Base-by-base conservation (phyloP, 2,329 filamentous ascomycete genomes). In the Amphichorda felina region DNA sequence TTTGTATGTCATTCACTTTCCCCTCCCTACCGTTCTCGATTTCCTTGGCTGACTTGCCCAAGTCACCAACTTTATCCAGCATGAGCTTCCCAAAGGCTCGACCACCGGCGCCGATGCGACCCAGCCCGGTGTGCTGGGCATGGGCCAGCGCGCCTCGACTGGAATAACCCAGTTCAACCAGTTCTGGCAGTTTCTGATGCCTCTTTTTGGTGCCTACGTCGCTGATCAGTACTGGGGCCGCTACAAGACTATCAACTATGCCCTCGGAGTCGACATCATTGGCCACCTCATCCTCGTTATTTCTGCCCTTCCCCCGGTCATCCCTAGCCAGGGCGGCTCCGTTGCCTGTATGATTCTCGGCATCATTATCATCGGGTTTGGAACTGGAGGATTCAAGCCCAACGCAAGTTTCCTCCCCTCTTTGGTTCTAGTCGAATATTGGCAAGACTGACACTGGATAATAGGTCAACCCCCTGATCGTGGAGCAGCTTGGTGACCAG, bases 301-400 rank as follows among this genome's bases (percentile, higher is more conserved):
- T 13, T 76, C 77, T 1, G 72, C 76, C n/a, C 57, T 82, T 5
- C 80, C 80, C 0, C 57, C 61, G 1, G 70, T 80, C 16, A 75
- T 85, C 33, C 57, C 64, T 10, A 59, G 68, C 33, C 59, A 63
- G 3, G 36, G 68, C 63, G 66, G 70, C 17, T 66, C 77, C 0
- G 61, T 83, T 13, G 74, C 64, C 1, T 70, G 70, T 15, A 73
- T 85, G 38, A 63, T 82, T 37, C 67, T 85, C 49, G 79, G 75
- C 8, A 57, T 68, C 36, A 45, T 68, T 24, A 41, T 57, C 36
- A 60, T 68, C 35, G 63, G 64, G 16, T 53, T 84, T 10, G 81
- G 81, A 27, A 83, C 80, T 1, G 81, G 81, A 41, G 79, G 79
- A 40, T 84, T 86, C 65, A 86, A 86, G 60, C 59, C 78, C 29